Base-by-base conservation (phyloP, 2,329 filamentous ascomycete genomes). In the Gaeumannomyces tritici region DNA sequence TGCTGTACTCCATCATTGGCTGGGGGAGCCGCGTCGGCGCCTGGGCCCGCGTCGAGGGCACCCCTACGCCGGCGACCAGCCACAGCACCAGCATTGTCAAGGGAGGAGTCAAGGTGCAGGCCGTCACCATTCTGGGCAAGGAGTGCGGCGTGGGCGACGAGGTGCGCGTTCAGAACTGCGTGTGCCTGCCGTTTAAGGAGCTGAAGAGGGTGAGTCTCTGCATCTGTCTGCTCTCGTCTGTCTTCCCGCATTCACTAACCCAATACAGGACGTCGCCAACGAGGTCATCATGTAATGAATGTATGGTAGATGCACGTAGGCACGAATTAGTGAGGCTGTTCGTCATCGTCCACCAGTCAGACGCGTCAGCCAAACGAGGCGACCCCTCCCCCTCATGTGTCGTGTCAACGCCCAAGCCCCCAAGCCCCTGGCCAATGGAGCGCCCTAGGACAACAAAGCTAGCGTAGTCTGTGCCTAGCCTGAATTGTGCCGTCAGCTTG, bases 11-110 rank as follows among this genome's bases (percentile, higher is more conserved):
- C 4, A 98, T 99, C 70, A 92, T 99, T 69, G 95, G 95, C 63
- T 98, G 95, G 95, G 90, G 89, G 77, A 96, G 92, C 80, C 90
- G 91, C 66, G 88, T 99, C 21, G 95, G 95, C 65, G 91, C 93
- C n/a, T 99, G 95, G 95, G 93, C 95, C 61, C 89, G 95, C 74
- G 93, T 99, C 29, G 95, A 99, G 77, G 95, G 95, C 62, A 96
- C 92, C 0, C 93, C 93, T 1, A 96, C 90, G 21, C 89, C 93
- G 0, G 86, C 91, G 62, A 88, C 84, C 61, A 96, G 89, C 79
- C 93, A 98, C 79, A 90, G 86, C 62, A 98, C 93, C 18, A 96
- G 89, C 77, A 92, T 98, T 70, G 83, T 98, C 76, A 98, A 97
- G 85, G 96, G 97, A 71, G 95, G 95, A 61, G 88, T 98, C 76